These are phyloP conservation scores for Coelastrella sp. DNA, from an alignment of 139 green algal genomes.

Conservation along the genomic window DNA sequence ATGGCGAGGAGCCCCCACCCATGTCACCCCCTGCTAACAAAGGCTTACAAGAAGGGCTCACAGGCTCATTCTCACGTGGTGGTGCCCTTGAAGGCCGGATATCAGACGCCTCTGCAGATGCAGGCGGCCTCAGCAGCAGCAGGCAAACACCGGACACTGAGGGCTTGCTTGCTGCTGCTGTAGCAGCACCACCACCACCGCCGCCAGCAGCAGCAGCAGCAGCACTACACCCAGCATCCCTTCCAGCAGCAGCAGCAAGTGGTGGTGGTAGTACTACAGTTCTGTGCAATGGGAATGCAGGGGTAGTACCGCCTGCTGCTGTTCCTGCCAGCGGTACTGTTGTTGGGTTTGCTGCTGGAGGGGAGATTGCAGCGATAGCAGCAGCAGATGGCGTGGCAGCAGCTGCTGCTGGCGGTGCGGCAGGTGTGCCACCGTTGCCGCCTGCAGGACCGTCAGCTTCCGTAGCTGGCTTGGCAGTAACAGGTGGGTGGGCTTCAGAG, in stretches of 20 bases:
- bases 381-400: not conserved
- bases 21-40: conserved; percentile 48
- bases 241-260: not conserved
- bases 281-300: not conserved
- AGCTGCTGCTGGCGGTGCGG: not conserved
- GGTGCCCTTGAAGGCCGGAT: not conserved
- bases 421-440: not conserved
- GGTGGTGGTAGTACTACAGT: not conserved
- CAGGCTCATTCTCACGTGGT: conserved; percentile 5
- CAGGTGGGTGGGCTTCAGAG: no score
- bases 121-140: not conserved
- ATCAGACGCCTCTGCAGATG: conserved; percentile 1
- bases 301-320: not conserved
- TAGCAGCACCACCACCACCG: not conserved
- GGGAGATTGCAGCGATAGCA: conserved; percentile 6
- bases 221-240: not conserved
- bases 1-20: conserved; percentile 48
- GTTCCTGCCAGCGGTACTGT: not conserved
- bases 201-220: not conserved
- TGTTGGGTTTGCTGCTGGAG: not conserved
- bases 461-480: not conserved
- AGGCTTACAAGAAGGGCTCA: not conserved
- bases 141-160: not conserved
- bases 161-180: conserved; percentile 22
- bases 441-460: not conserved